Evolutionary conservation across 2,329 filamentous ascomycete species (phyloP), one percentile per base, ranked within the genome.

Genomic region (Sordariomycetes sp.): DNA sequence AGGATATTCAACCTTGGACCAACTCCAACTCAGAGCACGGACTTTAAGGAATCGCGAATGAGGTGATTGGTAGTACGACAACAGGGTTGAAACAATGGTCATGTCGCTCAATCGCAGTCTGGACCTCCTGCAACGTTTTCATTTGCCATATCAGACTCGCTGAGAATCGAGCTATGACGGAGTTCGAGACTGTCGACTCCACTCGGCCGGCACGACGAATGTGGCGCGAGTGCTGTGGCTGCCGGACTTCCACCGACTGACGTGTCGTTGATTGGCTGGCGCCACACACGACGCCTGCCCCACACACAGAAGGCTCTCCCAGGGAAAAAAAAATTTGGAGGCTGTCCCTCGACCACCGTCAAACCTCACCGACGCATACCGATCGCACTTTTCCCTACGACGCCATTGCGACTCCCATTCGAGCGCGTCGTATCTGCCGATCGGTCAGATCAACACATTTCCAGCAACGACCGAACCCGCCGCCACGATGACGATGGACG

Each of bases 391-490:
- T 18, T 14, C 19, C 30, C n/a, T n/a, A 21, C 30, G 30, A 32
- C 30, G 30, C 30, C 20, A 21, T 21, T 32, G 30, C 30, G 17
- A 17, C 11, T 14, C 15, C 4, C 9, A 18, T 5, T 14, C 30
- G 17, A 32, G 16, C 30, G 18, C 15, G 30, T 32, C 30, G 30
- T 20, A 21, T 20, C 30, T 32, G 30, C 30, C 30, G 30, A 20
- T 32, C 30, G 30, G 30, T 21, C 11, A 32, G 30, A 9, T 21
- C n/a, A 21, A 3, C 20, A 31, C 11, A 31, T 18, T 15, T 30
- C 6, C n/a, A 10, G 28, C 28, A 30, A 5, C 19, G 12, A 19
- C 19, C 14, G 12, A 15, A 54, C 84, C 65, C 64, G 60, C 61
- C 61, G 39, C 42, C 37, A 54, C 51, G 45, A 51, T 38, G 39